phyloP scores from a whole-genome alignment of 176 grass and related monocot species.

The Dactylis glomerata region DNA sequence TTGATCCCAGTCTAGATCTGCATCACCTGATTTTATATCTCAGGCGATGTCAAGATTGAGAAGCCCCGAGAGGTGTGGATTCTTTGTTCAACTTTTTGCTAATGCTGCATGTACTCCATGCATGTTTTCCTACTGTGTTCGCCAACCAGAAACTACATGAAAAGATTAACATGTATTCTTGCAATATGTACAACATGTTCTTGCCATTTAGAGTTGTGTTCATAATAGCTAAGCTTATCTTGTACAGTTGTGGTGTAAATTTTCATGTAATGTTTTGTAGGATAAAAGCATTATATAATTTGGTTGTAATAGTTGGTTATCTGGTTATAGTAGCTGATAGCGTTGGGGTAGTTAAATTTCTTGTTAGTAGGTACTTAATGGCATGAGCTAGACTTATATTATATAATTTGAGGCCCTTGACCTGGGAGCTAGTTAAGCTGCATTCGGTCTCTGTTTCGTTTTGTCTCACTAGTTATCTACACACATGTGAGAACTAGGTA shows the following conservation, averaged over 20 bases:
- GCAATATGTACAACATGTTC: too few species aligned
- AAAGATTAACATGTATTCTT: too few species aligned
- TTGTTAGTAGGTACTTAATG: too few species aligned
- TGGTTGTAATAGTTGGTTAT: neutral
- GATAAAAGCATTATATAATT: neutral
- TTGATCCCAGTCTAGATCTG: conserved; percentile 50
- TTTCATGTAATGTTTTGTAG: neutral
- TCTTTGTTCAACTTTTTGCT: neutral
- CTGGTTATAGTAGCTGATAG: neutral
- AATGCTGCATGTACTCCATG: neutral
- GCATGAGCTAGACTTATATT: too few species aligned
- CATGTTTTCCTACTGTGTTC: neutral
- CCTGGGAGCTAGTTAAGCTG: too few species aligned
- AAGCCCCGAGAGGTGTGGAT: conserved; percentile 56
- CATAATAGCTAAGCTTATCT: neutral
- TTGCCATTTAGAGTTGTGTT: neutral
- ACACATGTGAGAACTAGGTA: too few species aligned
- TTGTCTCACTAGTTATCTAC: too few species aligned
- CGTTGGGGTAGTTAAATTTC: neutral
- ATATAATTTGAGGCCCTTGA: too few species aligned
- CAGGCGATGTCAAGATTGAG: conserved; percentile 42
- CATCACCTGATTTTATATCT: conserved; percentile 46
- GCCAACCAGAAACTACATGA: neutral
- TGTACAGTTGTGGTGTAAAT: neutral
- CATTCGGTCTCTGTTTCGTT: too few species aligned